phyloP scores from a whole-genome alignment of 192 early-diverging fungal genomes.

The Oehlia diaphana region DNA sequence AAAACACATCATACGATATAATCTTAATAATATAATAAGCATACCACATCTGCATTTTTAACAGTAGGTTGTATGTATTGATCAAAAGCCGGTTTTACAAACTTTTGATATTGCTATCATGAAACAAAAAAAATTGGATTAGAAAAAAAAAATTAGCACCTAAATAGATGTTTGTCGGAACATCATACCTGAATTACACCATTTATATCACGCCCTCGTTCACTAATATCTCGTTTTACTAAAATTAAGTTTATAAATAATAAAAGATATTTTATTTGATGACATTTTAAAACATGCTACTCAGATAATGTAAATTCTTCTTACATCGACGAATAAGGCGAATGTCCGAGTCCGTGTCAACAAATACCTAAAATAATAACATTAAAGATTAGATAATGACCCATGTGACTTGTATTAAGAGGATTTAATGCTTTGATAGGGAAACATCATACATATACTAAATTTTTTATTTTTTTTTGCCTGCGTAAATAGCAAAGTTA shows the following conservation, averaged over 20 bases:
- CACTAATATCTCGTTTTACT: slow-evolving; percentile 90
- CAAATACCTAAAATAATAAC: slow-evolving; percentile 72
- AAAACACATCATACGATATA: background rate
- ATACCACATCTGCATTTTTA: slow-evolving; percentile 86
- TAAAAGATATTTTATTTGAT: too few species aligned
- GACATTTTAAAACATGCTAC: background rate
- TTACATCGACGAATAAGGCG: slow-evolving; percentile 82
- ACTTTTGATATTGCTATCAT: slow-evolving; percentile 79
- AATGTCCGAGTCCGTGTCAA: slow-evolving; percentile 93
- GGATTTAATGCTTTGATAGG: too few species aligned
- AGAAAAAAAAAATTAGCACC: background rate
- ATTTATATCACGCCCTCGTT: slow-evolving; percentile 82
- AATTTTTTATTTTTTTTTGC: too few species aligned
- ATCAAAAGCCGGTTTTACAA: slow-evolving; percentile 95
- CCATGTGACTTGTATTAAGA: too few species aligned
- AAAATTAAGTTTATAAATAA: slow-evolving; percentile 1
- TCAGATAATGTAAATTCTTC: background rate
- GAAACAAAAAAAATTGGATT: background rate
- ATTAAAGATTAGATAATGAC: background rate
- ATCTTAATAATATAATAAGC: background rate
- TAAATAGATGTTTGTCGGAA: background rate
- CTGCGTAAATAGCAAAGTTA: too few species aligned
- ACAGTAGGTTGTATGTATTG: slow-evolving; percentile 90
- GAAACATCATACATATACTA: too few species aligned
- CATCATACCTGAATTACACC: slow-evolving; percentile 70